phyloP scores from a whole-genome alignment of 2,329 filamentous ascomycete genomes.

The Aspergillus sp. region DNA sequence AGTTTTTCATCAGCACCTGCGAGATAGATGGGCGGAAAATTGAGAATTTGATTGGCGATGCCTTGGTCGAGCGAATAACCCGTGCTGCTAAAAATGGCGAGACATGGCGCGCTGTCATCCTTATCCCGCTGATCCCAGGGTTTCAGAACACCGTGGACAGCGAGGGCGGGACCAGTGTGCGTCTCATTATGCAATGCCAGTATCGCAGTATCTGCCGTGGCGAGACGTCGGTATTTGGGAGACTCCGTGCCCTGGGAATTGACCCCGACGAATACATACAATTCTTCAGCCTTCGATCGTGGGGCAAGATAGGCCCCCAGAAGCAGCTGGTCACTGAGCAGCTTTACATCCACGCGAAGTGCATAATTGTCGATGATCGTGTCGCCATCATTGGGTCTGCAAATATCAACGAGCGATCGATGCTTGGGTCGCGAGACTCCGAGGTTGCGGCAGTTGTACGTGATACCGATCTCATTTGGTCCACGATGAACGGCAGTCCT shows the following conservation, averaged over 20 bases:
- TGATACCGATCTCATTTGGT: slow-evolving; percentile 86
- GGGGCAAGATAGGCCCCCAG: slow-evolving; percentile 79
- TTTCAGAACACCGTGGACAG: slow-evolving; percentile 95
- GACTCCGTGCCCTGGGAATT: slow-evolving; percentile 67
- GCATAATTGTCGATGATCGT: slow-evolving; percentile 90
- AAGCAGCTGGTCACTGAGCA: slow-evolving; percentile 87
- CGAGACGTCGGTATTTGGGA: slow-evolving; percentile 82
- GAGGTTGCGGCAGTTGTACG: slow-evolving; percentile 84
- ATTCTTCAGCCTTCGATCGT: slow-evolving; percentile 85
- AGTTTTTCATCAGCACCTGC: slow-evolving; percentile 93
- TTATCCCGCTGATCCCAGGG: slow-evolving; percentile 95
- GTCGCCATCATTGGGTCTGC: slow-evolving; percentile 91
- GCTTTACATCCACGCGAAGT: slow-evolving; percentile 95
- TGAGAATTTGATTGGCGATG: slow-evolving; percentile 87
- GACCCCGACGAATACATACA: slow-evolving; percentile 92
- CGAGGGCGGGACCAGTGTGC: slow-evolving; percentile 86
- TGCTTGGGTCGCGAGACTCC: slow-evolving; percentile 85
- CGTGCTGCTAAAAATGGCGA: slow-evolving; percentile 74
- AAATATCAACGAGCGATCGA: slow-evolving; percentile 96
- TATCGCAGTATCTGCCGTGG: slow-evolving; percentile 93
- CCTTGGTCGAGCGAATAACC: slow-evolving; percentile 82
- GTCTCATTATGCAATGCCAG: slow-evolving; percentile 93
- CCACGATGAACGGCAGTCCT: slow-evolving; percentile 79
- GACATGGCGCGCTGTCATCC: slow-evolving; percentile 78
- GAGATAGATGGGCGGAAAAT: slow-evolving; percentile 81